Conservation (phyloP, 169 alveolate genomes). For the Cryptosporidium baileyi region DNA sequence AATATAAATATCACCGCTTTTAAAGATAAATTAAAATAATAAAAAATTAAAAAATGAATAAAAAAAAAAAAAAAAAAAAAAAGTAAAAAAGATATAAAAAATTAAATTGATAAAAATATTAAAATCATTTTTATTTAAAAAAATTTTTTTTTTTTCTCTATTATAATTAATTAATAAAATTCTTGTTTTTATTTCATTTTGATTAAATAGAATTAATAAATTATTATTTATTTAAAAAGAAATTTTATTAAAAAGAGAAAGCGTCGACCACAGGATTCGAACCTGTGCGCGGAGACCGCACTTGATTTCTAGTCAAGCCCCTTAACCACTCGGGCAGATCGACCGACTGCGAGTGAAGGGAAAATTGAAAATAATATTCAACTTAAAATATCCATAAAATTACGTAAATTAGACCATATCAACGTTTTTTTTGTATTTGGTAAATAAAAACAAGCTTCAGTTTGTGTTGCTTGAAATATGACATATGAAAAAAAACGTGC, state of each 20-base stretch:
- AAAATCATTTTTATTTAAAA: no score
- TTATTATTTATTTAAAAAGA: background rate
- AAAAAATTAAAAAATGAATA: no score
- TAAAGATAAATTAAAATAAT: no score
- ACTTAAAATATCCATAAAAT: slow-evolving; percentile 5
- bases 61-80: no score
- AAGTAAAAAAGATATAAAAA: no score
- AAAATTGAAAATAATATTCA: background rate
- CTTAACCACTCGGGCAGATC: slow-evolving; percentile 73
- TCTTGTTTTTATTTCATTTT: no score
- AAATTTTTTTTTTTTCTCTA: no score
- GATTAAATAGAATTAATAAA: no score
- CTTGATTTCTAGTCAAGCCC: slow-evolving; percentile 73
- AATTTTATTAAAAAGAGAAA: background rate
- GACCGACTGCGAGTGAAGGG: background rate
- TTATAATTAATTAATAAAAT: no score
- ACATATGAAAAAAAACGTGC: slow-evolving; percentile 51
- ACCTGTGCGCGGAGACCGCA: slow-evolving; percentile 74
- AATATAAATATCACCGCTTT: no score
- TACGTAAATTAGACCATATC: slow-evolving; percentile 32
- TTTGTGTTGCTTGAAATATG: slow-evolving; percentile 13
- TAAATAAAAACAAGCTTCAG: slow-evolving; percentile 59
- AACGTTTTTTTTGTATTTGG: slow-evolving; percentile 35
- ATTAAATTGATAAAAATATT: no score
- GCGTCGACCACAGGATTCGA: slow-evolving; percentile 73